phyloP scores from a whole-genome alignment of 1,284 basidiomycete species.

The Caloboletus inedulis region DNA sequence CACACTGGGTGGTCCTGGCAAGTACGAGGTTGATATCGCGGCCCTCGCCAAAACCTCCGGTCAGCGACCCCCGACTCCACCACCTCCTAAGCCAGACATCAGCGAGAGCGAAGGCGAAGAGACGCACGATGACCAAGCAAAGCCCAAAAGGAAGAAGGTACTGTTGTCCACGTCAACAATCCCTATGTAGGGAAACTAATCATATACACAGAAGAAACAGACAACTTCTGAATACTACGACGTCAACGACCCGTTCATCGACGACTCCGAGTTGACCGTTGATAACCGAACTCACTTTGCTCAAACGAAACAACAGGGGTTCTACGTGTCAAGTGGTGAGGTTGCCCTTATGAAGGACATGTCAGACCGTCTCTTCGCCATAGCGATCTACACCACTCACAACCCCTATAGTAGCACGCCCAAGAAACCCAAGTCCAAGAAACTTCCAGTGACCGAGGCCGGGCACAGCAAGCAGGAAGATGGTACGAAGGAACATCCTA shows the following conservation, averaged over 20 bases:
- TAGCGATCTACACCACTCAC: constrained; percentile 13
- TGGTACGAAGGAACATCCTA: constrained; percentile 55
- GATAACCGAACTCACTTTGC: constrained; percentile 90
- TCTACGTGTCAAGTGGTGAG: constrained; percentile 86
- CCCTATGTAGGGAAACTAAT: constrained; percentile 5
- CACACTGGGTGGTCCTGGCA: constrained; percentile 62
- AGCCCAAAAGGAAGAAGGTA: constrained; percentile 43
- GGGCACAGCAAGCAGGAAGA: constrained; percentile 32
- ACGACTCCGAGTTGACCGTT: constrained; percentile 90
- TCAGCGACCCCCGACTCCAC: constrained; percentile 58
- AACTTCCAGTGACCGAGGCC: constrained; percentile 26
- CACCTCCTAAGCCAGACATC: constrained; percentile 42
- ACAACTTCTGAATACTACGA: constrained; percentile 79
- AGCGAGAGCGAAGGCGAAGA: constrained; percentile 56
- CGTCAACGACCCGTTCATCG: constrained; percentile 90
- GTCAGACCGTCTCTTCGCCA: constrained; percentile 32
- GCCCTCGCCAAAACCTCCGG: constrained; percentile 59
- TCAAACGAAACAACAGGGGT: constrained; percentile 92
- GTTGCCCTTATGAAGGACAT: constrained; percentile 82
- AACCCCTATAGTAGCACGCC: constrained; percentile 40
- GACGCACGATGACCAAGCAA: constrained; percentile 40
- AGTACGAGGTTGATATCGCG: constrained; percentile 69
- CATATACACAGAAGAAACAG: constrained; percentile 49
- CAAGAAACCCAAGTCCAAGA: constrained; percentile 69
- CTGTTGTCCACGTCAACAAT: constrained; percentile 1